Evolutionary conservation across 306 rosid genomes (phyloP).

Genomic region (Rubus parviflorus): DNA sequence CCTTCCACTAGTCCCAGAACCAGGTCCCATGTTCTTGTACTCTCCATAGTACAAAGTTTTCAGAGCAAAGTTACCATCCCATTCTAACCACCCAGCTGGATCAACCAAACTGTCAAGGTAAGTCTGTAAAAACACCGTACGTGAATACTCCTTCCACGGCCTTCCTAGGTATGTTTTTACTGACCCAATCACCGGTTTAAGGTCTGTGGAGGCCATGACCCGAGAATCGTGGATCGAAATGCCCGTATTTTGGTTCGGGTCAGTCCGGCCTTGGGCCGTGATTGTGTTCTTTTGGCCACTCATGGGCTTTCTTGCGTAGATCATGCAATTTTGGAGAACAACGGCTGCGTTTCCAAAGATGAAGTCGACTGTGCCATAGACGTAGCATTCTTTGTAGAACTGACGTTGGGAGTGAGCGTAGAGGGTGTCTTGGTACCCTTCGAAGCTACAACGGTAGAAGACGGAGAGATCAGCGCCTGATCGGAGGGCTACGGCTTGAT

Average conservation of each 20-base stretch:
- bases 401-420: slow-evolving; percentile 57
- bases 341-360: slow-evolving; percentile 60
- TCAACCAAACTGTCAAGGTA: slow-evolving; percentile 40
- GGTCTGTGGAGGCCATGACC: slow-evolving; percentile 43
- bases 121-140: slow-evolving; percentile 40
- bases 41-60: slow-evolving; percentile 56
- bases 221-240: slow-evolving; percentile 43
- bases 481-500: slow-evolving; percentile 62
- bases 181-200: slow-evolving; percentile 25
- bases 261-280: slow-evolving; percentile 57
- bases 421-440: slow-evolving; percentile 66
- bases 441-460: slow-evolving; percentile 53
- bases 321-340: slow-evolving; percentile 48
- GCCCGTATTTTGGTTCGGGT: slow-evolving; percentile 53
- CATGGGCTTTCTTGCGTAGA: slow-evolving; percentile 48
- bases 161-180: slow-evolving; percentile 47
- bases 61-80: slow-evolving; percentile 53
- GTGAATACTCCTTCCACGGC: slow-evolving; percentile 55
- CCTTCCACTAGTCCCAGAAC: slow-evolving; percentile 38
- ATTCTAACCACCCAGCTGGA: slow-evolving; percentile 58
- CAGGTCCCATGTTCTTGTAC: slow-evolving; percentile 47
- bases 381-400: slow-evolving; percentile 55
- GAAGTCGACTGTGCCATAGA: slow-evolving; percentile 57
- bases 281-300: slow-evolving; percentile 37
- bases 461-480: slow-evolving; percentile 53